Percentiles rank a stretch among this genome's conserved stretches.
Conservation (phyloP, 1,284 basidiomycete genomes). For the Boletus hoseneyae region DNA sequence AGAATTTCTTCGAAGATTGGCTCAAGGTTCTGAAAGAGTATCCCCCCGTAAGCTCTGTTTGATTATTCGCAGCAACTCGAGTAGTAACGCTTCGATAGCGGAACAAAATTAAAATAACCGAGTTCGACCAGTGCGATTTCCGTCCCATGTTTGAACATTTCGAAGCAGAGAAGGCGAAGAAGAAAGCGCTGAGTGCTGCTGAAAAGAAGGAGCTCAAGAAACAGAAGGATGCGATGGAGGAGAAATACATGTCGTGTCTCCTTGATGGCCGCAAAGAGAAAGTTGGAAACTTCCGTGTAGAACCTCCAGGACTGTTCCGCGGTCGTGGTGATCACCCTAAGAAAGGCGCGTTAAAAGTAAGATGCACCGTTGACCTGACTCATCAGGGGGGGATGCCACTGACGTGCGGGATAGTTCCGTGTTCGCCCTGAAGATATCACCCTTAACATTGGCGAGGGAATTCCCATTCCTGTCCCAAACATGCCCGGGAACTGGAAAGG, state of each 20-base stretch:
- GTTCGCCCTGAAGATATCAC: slow-evolving; percentile 92
- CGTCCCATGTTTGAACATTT: slow-evolving; percentile 93
- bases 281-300: slow-evolving; percentile 96
- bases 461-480: slow-evolving; percentile 77
- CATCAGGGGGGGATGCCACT: slow-evolving; percentile 3
- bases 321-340: slow-evolving; percentile 98
- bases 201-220: slow-evolving; percentile 92
- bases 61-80: slow-evolving; percentile 1
- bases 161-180: slow-evolving; percentile 89
- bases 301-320: slow-evolving; percentile 96
- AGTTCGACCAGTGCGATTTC: slow-evolving; percentile 89
- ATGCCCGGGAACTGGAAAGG: slow-evolving; percentile 86
- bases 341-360: slow-evolving; percentile 93
- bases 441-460: slow-evolving; percentile 83
- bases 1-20: slow-evolving; percentile 97
- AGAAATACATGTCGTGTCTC: slow-evolving; percentile 79
- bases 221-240: slow-evolving; percentile 80
- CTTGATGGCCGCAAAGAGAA: slow-evolving; percentile 98
- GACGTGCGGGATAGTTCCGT: slow-evolving; percentile 54
- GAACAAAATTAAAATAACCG: slow-evolving; percentile 74
- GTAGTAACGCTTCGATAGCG: slow-evolving; percentile 38
- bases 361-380: slow-evolving; percentile 12
- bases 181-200: slow-evolving; percentile 81
- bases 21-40: slow-evolving; percentile 72
- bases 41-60: slow-evolving; percentile 71